Evolutionary conservation across 768 basidiomycete genomes (phyloP), one percentile per base, ranked within the genome.

Genomic region (Dioszegia hungarica): DNA sequence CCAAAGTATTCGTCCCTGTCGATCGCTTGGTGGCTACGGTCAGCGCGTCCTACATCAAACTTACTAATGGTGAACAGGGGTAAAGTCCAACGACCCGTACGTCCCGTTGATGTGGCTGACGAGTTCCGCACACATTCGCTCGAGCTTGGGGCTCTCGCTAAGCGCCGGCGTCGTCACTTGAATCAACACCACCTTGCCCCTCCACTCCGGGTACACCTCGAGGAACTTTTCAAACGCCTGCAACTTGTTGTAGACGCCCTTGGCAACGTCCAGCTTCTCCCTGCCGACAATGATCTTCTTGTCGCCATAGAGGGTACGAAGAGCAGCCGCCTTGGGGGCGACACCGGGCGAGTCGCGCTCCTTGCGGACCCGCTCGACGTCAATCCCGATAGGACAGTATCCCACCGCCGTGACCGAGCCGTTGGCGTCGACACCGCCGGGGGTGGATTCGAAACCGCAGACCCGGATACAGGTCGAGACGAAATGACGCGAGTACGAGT

Each of bases 1-100:
- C 91, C 94, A 77, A 97, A 97, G 76, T 95, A 99, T 74, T 99
- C 94, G 77, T 98, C 91, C 76, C 91, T 90, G 76, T 94, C 94
- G 68, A 99, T 84, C 0, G 89, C 86, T 78, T 99, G 94, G 77
- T 99, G 94, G 79, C 91, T 94, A 66, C 8, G 17, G 43, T 56
- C 61, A 58, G 45, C 25, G 28, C n/a, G n/a, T n/a, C n/a, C n/a
- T n/a, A n/a, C n/a, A n/a, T n/a, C n/a, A n/a, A 39, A 83, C 90
- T 60, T 72, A 93, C 91, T 95, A 98, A 70, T 99, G 95, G 74
- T 99, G 94, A 31, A 98, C 89, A 19, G 94, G 94, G 66, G 90
- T 88, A 70, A 95, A 98, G 77, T 95, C 90, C 34, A 99, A 77
- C 61, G 86, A 86, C 22, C 94, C 95, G 70, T 90, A 97, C 69